Conservation (phyloP, 2,329 filamentous ascomycete species). For the Colletotrichum sidae region DNA sequence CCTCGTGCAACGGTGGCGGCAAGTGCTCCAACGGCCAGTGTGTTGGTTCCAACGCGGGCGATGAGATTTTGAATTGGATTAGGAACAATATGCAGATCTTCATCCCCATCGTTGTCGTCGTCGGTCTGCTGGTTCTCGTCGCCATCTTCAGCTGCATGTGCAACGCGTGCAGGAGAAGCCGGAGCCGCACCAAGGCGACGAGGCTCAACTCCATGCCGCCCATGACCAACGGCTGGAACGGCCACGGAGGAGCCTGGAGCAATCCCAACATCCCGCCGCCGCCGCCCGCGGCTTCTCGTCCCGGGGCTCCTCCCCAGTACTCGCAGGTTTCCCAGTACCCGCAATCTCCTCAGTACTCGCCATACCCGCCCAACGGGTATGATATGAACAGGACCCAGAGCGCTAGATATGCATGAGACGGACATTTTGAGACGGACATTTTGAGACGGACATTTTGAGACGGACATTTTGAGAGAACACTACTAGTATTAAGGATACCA, state of each 20-base stretch:
- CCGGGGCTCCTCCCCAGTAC: slow-evolving; percentile 25
- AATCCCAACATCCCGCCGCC: slow-evolving; percentile 29
- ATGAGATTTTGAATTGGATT: slow-evolving; percentile 82
- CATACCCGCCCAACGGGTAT: slow-evolving; percentile 27
- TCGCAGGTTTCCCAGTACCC: no score
- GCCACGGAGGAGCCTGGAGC: slow-evolving; percentile 36
- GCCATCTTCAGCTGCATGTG: slow-evolving; percentile 75
- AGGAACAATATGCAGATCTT: slow-evolving; percentile 81
- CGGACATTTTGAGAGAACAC: neutral
- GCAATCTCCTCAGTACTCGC: neutral
- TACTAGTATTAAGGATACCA: neutral
- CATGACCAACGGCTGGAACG: slow-evolving; percentile 38
- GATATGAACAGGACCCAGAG: slow-evolving; percentile 35
- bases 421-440: neutral
- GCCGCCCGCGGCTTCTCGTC: slow-evolving; percentile 25
- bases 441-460: slow-evolving; percentile 2
- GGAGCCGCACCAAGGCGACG: slow-evolving; percentile 38
- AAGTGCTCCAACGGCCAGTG: slow-evolving; percentile 84
- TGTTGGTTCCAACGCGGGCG: slow-evolving; percentile 74
- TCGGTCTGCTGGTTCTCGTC: slow-evolving; percentile 77
- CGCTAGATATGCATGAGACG: slow-evolving; percentile 41
- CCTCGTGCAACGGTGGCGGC: slow-evolving; percentile 83
- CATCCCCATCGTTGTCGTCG: slow-evolving; percentile 79
- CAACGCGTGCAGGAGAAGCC: slow-evolving; percentile 49
- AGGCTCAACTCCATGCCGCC: slow-evolving; percentile 40